Conservation (phyloP, 495 filamentous ascomycete genomes). For the Lasiosphaeria ovina region DNA sequence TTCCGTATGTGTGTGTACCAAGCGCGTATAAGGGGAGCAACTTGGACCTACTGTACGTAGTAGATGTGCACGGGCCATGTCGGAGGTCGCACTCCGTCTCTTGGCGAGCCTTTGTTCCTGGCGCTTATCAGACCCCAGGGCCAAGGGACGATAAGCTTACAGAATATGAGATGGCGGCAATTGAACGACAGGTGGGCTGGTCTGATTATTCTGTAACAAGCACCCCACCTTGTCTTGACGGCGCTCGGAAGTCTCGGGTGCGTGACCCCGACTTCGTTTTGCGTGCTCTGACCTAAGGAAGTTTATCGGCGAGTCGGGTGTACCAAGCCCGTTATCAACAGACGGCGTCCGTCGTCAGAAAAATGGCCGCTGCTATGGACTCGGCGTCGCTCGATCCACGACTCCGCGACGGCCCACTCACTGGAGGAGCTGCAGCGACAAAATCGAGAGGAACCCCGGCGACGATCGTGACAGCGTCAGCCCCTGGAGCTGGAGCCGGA, state of each 20-base stretch:
- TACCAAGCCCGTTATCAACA: conserved; percentile 20
- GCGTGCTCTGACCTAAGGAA: neutral
- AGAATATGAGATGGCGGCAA: too few species aligned
- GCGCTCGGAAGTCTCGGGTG: conserved; percentile 12
- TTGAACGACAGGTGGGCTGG: too few species aligned
- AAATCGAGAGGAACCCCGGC: neutral
- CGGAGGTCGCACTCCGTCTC: too few species aligned
- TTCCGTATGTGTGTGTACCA: too few species aligned
- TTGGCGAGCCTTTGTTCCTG: too few species aligned
- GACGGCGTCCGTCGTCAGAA: conserved; percentile 2
- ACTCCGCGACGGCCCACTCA: conserved; percentile 12
- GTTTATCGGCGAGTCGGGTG: conserved; percentile 24
- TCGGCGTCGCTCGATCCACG: conserved; percentile 22
- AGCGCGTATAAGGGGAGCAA: too few species aligned
- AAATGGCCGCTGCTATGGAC: conserved; percentile 15
- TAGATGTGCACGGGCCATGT: too few species aligned
- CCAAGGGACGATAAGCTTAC: too few species aligned
- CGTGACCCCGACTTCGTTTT: conserved; percentile 15
- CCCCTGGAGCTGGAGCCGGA: neutral
- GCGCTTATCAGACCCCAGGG: too few species aligned
- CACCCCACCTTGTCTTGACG: neutral
- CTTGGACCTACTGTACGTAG: too few species aligned
- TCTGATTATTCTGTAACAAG: too few species aligned
- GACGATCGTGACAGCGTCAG: neutral
- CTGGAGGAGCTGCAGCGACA: neutral